These are phyloP conservation scores for Aspergillus amoenus DNA, from an alignment of 2,329 filamentous ascomycete genomes.

Conservation along the genomic window DNA sequence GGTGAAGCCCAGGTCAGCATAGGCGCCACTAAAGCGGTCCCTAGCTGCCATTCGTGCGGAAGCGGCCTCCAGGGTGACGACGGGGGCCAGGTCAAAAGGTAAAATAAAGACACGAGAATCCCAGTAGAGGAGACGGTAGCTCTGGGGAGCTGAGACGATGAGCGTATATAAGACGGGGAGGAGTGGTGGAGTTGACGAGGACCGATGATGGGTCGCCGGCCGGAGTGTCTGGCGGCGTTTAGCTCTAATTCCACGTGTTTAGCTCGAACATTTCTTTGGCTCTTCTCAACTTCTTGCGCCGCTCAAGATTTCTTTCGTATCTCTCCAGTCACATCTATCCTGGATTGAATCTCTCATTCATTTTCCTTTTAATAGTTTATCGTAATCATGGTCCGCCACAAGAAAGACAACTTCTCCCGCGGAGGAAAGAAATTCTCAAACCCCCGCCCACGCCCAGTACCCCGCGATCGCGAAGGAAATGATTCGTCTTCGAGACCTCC, in stretches of 20 bases:
- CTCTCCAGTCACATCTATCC: neutral
- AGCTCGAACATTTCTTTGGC: slow-evolving; percentile 1
- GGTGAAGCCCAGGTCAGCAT: slow-evolving; percentile 74
- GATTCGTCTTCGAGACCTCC: slow-evolving; percentile 40
- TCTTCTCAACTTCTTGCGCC: neutral
- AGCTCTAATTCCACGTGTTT: slow-evolving; percentile 15
- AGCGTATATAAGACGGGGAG: neutral
- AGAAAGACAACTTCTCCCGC: slow-evolving; percentile 76
- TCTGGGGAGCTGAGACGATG: slow-evolving; percentile 8
- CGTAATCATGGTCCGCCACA: slow-evolving; percentile 80
- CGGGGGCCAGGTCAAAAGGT: slow-evolving; percentile 8
- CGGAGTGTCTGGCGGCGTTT: slow-evolving; percentile 6
- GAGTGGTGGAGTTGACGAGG: slow-evolving; percentile 9
- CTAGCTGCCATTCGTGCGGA: slow-evolving; percentile 92
- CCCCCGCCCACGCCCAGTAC: slow-evolving; percentile 53
- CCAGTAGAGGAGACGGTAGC: neutral
- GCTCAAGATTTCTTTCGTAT: neutral
- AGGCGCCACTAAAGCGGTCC: slow-evolving; percentile 85
- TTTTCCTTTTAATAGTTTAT: neutral
- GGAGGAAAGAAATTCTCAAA: slow-evolving; percentile 69
- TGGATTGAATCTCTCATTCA: neutral
- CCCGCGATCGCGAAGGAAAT: slow-evolving; percentile 43
- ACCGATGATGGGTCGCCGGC: slow-evolving; percentile 9
- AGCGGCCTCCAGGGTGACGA: slow-evolving; percentile 77
- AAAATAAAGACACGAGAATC: slow-evolving; percentile 4